Evolutionary conservation across 2,329 filamentous ascomycete genomes (phyloP).

Genomic region (Nectriaceae sp.): DNA sequence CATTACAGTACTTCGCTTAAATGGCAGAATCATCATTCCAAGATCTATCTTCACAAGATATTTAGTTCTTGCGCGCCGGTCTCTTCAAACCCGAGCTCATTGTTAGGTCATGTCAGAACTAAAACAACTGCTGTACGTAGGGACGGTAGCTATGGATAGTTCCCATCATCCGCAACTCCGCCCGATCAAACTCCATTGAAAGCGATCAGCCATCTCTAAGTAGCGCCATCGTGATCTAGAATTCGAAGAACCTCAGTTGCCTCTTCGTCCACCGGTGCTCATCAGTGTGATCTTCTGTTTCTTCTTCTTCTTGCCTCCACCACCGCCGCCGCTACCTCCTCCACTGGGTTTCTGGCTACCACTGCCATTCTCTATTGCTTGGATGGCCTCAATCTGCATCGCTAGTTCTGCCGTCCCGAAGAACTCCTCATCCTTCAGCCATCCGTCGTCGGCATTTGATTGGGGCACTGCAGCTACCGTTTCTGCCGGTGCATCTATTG

Average conservation of each 20-base stretch:
- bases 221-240: neutral
- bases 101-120: neutral
- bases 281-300: conserved; percentile 73
- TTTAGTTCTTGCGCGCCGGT: no score
- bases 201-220: neutral
- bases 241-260: conserved; percentile 33
- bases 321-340: conserved; percentile 28
- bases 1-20: no score
- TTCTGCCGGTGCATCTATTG: conserved; percentile 62
- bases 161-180: neutral
- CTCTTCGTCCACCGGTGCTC: conserved; percentile 63
- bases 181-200: neutral
- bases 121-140: neutral
- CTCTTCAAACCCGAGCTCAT: neutral
- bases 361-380: conserved; percentile 37
- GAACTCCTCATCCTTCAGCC: conserved; percentile 81
- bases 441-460: conserved; percentile 68
- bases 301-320: conserved; percentile 64
- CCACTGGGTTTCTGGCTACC: conserved; percentile 15
- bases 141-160: neutral
- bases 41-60: no score
- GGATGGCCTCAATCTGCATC: conserved; percentile 58
- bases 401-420: conserved; percentile 62
- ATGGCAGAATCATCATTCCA: no score
- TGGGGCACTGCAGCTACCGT: conserved; percentile 39